Evolutionary conservation across 225 moss, liverwort and hornwort species (phyloP), one percentile per base, ranked within the genome.

Genomic region (Bryum argenteum): DNA sequence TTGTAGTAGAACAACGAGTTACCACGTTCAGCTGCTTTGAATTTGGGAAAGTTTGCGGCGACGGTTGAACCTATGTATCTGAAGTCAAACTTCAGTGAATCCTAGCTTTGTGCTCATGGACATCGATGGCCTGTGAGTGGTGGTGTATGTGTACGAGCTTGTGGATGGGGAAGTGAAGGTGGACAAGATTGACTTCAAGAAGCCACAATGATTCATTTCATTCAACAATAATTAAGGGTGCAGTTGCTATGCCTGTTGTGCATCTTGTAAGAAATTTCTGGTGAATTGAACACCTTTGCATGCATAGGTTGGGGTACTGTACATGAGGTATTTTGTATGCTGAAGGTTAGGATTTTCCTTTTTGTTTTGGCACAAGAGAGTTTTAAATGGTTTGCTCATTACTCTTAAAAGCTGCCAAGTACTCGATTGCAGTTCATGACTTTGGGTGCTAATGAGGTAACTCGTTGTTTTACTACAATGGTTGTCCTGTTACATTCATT

Each of bases 101-200:
- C 93, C 93, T 44, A 91, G 93, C 77, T 94, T 94, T 80, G 89
- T 94, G 58, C 84, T 94, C 1, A 94, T 94, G 91, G 95, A 96
- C 74, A 90, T 93, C 26, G 91, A 96, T 64, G 93, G 95, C 0
- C 72, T 96, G 20, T 82, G 93, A 45, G 95, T 93, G 42, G 93
- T 96, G 55, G 95, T 96, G 6, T 93, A 96, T 66, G 93, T 93
- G 2, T 91, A 96, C 75, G 91, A 96, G 77, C 88, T 93, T 37
- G 91, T 93, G 26, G 95, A 93, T 66, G 95, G 95, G 1, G 95
- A 93, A 67, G 95, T 96, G 79, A 93, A 94, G 74, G 94, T 94
- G 9, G 94, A 94, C 73, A 94, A 94, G 81, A 94, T 94, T 33
- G 91, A 94, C 71, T 94, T 91, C 80, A 91, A 94, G 74, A 94